Evolutionary conservation across 495 filamentous ascomycete species (phyloP).

Genomic region (Bryoglossum gracile): DNA sequence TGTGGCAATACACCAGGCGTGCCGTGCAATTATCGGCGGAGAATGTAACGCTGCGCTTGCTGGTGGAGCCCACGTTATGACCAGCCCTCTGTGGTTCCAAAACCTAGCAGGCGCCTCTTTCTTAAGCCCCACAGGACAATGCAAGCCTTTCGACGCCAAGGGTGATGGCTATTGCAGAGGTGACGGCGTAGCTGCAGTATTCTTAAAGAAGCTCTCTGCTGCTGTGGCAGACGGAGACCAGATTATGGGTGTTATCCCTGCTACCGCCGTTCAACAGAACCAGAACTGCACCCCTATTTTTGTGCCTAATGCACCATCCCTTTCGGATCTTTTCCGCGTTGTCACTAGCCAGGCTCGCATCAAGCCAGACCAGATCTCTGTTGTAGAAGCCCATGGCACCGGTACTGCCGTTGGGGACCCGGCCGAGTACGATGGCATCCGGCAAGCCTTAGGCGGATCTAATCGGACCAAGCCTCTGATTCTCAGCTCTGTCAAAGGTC

Average conservation of each 20-base stretch:
- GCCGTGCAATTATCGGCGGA: conserved; percentile 63
- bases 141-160: conserved; percentile 50
- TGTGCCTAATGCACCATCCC: conserved; percentile 48
- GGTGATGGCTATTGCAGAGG: conserved; percentile 61
- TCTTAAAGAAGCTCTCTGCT: conserved; percentile 51
- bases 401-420: not conserved
- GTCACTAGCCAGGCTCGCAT: conserved; percentile 40
- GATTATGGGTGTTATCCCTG: conserved; percentile 54
- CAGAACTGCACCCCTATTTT: conserved; percentile 43
- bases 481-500: conserved; percentile 76
- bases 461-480: conserved; percentile 52
- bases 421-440: not conserved
- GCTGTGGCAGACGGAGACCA: conserved; percentile 48
- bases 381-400: conserved; percentile 17
- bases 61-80: conserved; percentile 4
- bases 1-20: conserved; percentile 59
- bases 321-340: conserved; percentile 45
- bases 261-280: conserved; percentile 51
- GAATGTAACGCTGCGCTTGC: conserved; percentile 34
- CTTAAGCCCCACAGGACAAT: conserved; percentile 29
- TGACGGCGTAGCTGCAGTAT: conserved; percentile 51
- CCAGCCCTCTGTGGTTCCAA: not conserved
- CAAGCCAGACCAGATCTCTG: not conserved
- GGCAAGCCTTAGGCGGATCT: not conserved
- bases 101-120: not conserved